Percentiles rank a stretch among this genome's conserved stretches.
Conservation (phyloP, 2,329 filamentous ascomycete species). For the Sphaerulina vaccinii region DNA sequence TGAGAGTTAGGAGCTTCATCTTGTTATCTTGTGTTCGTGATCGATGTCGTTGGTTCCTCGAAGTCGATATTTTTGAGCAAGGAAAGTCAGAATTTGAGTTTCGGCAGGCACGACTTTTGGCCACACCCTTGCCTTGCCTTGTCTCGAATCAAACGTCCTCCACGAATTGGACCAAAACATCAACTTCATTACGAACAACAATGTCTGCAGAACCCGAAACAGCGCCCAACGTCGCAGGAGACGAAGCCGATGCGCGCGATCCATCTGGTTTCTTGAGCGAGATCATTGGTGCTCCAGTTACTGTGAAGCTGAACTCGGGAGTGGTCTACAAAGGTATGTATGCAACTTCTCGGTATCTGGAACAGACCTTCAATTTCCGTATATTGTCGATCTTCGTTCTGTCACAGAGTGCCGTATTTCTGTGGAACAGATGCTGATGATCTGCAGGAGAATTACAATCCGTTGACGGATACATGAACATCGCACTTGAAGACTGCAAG, state of each 20-base stretch:
- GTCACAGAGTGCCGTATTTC: too few species aligned
- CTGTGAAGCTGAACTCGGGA: constrained; percentile 97
- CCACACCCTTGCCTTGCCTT: not conserved
- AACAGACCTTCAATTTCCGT: too few species aligned
- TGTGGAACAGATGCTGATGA: too few species aligned
- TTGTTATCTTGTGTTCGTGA: not conserved
- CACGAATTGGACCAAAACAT: not conserved
- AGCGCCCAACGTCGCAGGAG: constrained; percentile 39
- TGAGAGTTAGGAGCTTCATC: constrained; percentile 97
- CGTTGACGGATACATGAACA: constrained; percentile 99
- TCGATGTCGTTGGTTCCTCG: too few species aligned
- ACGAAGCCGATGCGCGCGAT: constrained; percentile 70
- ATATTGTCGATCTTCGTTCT: too few species aligned
- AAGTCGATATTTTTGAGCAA: not conserved
- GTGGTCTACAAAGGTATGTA: constrained; percentile 87
- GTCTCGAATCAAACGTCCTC: too few species aligned
- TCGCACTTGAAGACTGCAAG: constrained; percentile 91
- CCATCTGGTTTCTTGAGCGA: constrained; percentile 90
- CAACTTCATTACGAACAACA: not conserved
- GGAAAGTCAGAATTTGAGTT: not conserved
- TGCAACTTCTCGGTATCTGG: not conserved
- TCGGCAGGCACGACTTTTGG: not conserved
- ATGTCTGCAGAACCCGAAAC: constrained; percentile 26
- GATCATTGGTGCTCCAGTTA: constrained; percentile 91
- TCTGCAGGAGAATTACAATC: constrained; percentile 85